Percentiles rank a stretch among this genome's conserved stretches.
phyloP scores from a whole-genome alignment of 2,329 filamentous ascomycete genomes.

The Massarina eburnea region DNA sequence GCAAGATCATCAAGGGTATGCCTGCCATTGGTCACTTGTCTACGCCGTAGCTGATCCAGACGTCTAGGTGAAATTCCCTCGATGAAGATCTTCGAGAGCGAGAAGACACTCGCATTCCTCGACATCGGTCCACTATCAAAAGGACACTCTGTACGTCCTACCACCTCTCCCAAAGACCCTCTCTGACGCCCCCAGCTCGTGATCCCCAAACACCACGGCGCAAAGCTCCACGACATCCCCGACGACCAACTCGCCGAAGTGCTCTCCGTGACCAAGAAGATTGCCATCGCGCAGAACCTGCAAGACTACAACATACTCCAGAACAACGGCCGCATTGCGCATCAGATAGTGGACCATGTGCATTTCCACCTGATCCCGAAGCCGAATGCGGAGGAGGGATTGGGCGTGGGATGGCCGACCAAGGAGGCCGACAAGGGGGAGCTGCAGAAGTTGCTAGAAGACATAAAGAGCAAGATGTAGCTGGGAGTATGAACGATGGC shows the following conservation, averaged over 20 bases:
- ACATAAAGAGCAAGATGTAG: constrained; percentile 92
- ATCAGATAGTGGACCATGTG: constrained; percentile 91
- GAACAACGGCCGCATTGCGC: constrained; percentile 90
- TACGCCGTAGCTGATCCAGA: constrained; percentile 9
- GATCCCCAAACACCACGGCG: constrained; percentile 93
- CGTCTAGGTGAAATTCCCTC: constrained; percentile 84
- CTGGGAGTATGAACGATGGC: no score
- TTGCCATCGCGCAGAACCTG: constrained; percentile 74
- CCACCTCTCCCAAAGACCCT: background rate
- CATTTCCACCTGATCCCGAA: constrained; percentile 99
- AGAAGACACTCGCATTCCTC: constrained; percentile 92
- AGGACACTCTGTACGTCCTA: constrained; percentile 76
- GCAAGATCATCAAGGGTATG: constrained; percentile 92
- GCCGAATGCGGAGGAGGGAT: constrained; percentile 78
- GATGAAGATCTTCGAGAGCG: constrained; percentile 93
- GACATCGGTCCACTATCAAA: constrained; percentile 89
- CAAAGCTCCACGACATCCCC: constrained; percentile 87
- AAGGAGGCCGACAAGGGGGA: constrained; percentile 77
- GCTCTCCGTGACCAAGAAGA: constrained; percentile 83
- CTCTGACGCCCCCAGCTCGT: constrained; percentile 67
- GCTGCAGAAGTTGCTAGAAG: constrained; percentile 76
- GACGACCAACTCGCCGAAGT: constrained; percentile 84
- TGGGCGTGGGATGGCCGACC: constrained; percentile 78
- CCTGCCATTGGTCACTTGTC: constrained; percentile 1
- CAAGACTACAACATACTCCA: constrained; percentile 90